Percentiles rank a stretch among this genome's conserved stretches.
phyloP scores from a whole-genome alignment of 768 basidiomycete species.

The Mycena belliarum region DNA sequence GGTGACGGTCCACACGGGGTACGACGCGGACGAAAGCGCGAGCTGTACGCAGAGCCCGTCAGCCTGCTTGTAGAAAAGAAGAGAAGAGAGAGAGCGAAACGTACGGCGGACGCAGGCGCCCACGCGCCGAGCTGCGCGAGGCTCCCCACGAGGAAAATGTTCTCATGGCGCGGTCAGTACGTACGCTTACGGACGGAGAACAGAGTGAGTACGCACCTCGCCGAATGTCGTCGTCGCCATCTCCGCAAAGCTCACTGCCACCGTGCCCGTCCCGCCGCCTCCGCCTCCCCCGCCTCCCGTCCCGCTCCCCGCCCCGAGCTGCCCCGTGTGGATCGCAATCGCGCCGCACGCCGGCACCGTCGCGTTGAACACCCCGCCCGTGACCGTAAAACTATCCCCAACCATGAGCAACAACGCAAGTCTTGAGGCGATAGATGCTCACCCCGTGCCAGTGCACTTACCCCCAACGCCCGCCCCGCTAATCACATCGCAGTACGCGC shows the following conservation, averaged over 20 bases:
- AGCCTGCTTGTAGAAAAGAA: neutral
- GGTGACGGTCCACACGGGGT: constrained; percentile 57
- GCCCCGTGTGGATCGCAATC: constrained; percentile 55
- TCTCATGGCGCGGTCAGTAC: constrained; percentile 34
- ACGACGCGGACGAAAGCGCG: constrained; percentile 49
- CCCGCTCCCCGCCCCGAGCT: constrained; percentile 32
- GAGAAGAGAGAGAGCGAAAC: constrained; percentile 7
- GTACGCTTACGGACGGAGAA: neutral
- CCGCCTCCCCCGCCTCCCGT: too few relatives aligned
- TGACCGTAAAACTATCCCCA: constrained; percentile 41
- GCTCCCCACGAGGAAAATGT: constrained; percentile 61
- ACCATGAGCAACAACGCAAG: neutral
- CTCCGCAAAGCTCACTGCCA: constrained; percentile 52
- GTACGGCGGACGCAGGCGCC: constrained; percentile 48
- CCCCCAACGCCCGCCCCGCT: constrained; percentile 43
- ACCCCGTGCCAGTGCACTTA: constrained; percentile 54
- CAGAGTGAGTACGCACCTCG: constrained; percentile 39
- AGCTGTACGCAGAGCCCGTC: constrained; percentile 35
- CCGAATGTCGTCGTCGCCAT: constrained; percentile 58
- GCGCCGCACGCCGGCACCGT: constrained; percentile 54
- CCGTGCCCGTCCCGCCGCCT: constrained; percentile 23
- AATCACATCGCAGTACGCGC: constrained; percentile 66
- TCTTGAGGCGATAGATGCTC: constrained; percentile 14
- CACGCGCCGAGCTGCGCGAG: constrained; percentile 56
- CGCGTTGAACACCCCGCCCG: constrained; percentile 49